A percentile compares a stretch with the other conserved stretches of the same genome.
Evolutionary conservation across 1,139 yeast genomes (phyloP).

Genomic region (Yamadazyma sp.): DNA sequence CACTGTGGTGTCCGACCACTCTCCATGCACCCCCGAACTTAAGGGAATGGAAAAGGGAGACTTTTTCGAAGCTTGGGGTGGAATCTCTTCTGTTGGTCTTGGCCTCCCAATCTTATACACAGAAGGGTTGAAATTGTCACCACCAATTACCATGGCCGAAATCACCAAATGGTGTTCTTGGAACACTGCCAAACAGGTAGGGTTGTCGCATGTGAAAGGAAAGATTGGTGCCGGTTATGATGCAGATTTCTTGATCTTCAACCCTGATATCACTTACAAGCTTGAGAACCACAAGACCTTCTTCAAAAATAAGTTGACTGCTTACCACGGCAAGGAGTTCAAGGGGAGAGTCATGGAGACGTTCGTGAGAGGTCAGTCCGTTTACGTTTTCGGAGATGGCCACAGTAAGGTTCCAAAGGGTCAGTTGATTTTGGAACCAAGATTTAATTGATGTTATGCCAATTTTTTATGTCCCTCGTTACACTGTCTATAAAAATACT

Average conservation of each 20-base stretch:
- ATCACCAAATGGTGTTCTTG: conserved; percentile 76
- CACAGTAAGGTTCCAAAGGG: conserved; percentile 60
- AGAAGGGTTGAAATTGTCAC: conserved; percentile 57
- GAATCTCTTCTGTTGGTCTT: conserved; percentile 90
- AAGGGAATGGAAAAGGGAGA: conserved; percentile 83
- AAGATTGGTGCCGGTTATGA: conserved; percentile 69
- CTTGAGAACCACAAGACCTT: conserved; percentile 60
- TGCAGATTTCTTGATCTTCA: conserved; percentile 85
- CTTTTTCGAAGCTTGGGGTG: conserved; percentile 95
- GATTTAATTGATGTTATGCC: conserved; percentile 15
- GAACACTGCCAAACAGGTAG: conserved; percentile 85
- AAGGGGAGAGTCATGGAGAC: conserved; percentile 79
- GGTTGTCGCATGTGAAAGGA: conserved; percentile 73
- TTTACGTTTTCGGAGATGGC: conserved; percentile 60
- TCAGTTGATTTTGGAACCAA: conserved; percentile 56
- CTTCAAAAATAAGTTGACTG: conserved; percentile 85
- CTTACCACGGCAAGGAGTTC: conserved; percentile 71
- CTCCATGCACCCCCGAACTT: conserved; percentile 92
- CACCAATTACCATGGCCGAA: conserved; percentile 58
- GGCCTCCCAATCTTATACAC: conserved; percentile 83
- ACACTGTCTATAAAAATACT: no score
- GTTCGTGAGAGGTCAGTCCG: conserved; percentile 68
- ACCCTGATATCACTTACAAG: conserved; percentile 55
- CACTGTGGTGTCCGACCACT: conserved; percentile 93
- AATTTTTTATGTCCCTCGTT: background rate